Percentiles rank a stretch among this genome's conserved stretches.
Conservation (phyloP, 2,329 filamentous ascomycete species). For the Pseudogymnoascus sp. region DNA sequence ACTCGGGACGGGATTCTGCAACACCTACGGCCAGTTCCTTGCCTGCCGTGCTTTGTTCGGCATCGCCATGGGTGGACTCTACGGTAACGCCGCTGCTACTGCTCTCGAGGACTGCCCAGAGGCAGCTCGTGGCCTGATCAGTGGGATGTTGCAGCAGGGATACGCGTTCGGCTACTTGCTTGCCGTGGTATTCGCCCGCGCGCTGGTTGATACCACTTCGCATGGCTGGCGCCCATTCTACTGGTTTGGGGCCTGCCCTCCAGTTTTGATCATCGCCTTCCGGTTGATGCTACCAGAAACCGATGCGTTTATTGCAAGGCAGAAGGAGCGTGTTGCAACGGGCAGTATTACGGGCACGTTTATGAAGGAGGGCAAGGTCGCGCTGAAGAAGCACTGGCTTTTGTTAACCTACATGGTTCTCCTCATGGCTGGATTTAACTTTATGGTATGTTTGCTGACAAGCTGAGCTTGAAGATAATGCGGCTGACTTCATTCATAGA, state of each 20-base stretch:
- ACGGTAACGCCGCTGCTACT: constrained; percentile 72
- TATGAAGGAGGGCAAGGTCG: constrained; percentile 67
- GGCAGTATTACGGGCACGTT: constrained; percentile 60
- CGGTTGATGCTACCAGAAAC: constrained; percentile 75
- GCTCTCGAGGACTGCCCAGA: constrained; percentile 54
- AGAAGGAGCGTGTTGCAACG: constrained; percentile 51
- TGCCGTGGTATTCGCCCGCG: constrained; percentile 60
- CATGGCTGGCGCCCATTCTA: constrained; percentile 79
- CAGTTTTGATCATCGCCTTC: constrained; percentile 71
- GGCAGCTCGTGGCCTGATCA: constrained; percentile 63
- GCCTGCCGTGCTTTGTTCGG: constrained; percentile 70
- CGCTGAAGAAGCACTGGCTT: constrained; percentile 71
- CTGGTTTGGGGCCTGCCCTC: constrained; percentile 81
- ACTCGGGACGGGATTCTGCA: constrained; percentile 64
- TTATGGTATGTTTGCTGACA: constrained; percentile 58
- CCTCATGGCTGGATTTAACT: constrained; percentile 87
- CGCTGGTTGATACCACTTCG: constrained; percentile 64
- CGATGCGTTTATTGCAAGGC: constrained; percentile 58
- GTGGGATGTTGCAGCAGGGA: constrained; percentile 73
- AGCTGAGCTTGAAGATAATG: background rate
- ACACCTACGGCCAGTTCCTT: constrained; percentile 59
- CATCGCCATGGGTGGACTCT: constrained; percentile 72
- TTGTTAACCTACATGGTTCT: constrained; percentile 74
- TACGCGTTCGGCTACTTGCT: constrained; percentile 75
- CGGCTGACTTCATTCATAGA: background rate